Evolutionary conservation across 129 eudicot genomes (phyloP), one percentile per base, ranked within the genome.

Genomic region (sunflower (Helianthus annuus)): DNA sequence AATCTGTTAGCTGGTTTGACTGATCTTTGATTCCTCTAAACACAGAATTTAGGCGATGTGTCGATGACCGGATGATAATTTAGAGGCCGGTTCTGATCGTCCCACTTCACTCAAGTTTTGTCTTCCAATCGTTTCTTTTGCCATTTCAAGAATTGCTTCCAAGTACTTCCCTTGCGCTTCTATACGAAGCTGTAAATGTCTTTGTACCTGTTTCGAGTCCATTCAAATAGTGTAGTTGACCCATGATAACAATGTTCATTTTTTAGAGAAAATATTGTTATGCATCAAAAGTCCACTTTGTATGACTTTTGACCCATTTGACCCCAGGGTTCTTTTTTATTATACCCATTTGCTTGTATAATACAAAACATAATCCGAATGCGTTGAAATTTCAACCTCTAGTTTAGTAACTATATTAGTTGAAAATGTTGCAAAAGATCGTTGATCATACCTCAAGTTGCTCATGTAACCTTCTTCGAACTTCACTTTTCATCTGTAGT

Each of bases 111-210:
- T 96, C 69, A 88, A 71, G 74, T 87, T 86, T 74, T 94, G 93
- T 58, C 79, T 85, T 74, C 87, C 96, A 22, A 90, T 83, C 2
- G 98, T 88, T 44, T 94, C 96, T 74, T 90, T 88, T 46, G 98
- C 98, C 74, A 86, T 90, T 78, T 94, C 98, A 15, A 94, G 80
- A 27, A 94, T 93, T 22, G 91, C 57, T 78, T 94, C 97, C 32
- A 94, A 81, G 77, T 94, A 90, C 80, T 90, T 94, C 48, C 96
- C 98, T 79, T 94, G 98, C 61, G 98, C 98, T 78, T 94, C 98
- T 46, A 94, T 94, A 5, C 93, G 83, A 3, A 94, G 89, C 78
- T 94, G 98, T 65, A 94, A 82, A 74, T 88, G 97, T 54, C 96
- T 76, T 42, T 94, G 97, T 55, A 94, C 97, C 98, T 94, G 62